Percentiles rank a stretch among this genome's conserved stretches.
Conservation (phyloP, 2,329 filamentous ascomycete genomes). For the Chalara sp. region DNA sequence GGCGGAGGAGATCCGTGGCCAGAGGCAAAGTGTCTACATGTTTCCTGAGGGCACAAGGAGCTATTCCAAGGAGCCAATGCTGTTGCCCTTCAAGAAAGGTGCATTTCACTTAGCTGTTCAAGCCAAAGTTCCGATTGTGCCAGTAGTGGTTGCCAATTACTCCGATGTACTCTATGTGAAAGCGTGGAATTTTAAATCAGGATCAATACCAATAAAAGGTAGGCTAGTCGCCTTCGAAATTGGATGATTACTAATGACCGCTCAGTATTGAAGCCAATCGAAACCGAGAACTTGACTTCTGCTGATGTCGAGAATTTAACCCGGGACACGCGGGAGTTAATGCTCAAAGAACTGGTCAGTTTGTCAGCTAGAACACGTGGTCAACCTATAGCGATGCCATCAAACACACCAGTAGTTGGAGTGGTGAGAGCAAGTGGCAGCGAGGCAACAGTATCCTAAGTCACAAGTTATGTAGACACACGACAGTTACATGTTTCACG, state of each 20-base stretch:
- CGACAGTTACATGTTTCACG: too few relatives aligned
- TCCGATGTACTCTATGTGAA: constrained; percentile 63
- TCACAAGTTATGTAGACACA: too few relatives aligned
- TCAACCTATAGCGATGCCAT: constrained; percentile 22
- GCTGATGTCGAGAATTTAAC: constrained; percentile 74
- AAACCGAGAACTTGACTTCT: constrained; percentile 63
- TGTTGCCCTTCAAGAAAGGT: constrained; percentile 98
- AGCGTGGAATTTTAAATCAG: constrained; percentile 57
- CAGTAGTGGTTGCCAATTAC: constrained; percentile 76
- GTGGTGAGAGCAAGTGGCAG: constrained; percentile 23
- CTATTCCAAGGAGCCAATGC: constrained; percentile 71
- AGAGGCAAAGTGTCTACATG: constrained; percentile 74
- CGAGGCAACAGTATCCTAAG: constrained; percentile 14
- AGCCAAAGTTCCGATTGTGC: constrained; percentile 88
- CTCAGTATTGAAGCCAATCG: constrained; percentile 71
- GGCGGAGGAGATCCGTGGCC: constrained; percentile 66
- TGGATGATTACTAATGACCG: constrained; percentile 8
- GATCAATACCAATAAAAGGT: constrained; percentile 72
- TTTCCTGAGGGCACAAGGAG: constrained; percentile 91
- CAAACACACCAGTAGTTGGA: constrained; percentile 13
- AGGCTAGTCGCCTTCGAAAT: constrained; percentile 20
- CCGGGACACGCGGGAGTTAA: constrained; percentile 60
- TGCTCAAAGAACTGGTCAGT: constrained; percentile 60
- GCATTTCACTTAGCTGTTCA: constrained; percentile 95
- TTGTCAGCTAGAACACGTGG: constrained; percentile 47